Evolutionary conservation across 306 rosid genomes (phyloP).

Genomic region (Elaeagnus macrophylla): DNA sequence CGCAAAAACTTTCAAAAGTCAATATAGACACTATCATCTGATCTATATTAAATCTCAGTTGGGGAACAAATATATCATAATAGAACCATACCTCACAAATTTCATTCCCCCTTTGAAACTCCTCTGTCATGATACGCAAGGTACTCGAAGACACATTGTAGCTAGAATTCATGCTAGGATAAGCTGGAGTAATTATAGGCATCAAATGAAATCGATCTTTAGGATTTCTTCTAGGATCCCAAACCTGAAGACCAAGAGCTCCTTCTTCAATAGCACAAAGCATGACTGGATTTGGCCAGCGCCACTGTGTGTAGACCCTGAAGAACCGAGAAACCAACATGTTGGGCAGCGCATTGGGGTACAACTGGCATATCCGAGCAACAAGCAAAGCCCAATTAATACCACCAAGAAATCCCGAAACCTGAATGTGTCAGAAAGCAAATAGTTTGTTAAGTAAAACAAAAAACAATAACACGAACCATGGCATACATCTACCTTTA

Average conservation of each 20-base stretch:
- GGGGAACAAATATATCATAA: constrained; percentile 5
- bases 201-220: constrained; percentile 73
- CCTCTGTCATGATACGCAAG: constrained; percentile 73
- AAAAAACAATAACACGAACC: constrained; percentile 9
- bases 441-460: constrained; percentile 16
- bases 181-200: constrained; percentile 99
- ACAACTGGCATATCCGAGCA: constrained; percentile 97
- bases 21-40: background rate
- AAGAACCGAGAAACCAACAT: constrained; percentile 94
- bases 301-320: constrained; percentile 91
- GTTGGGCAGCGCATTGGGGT: constrained; percentile 89
- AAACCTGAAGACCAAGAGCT: constrained; percentile 78
- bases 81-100: constrained; percentile 68
- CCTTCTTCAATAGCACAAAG: constrained; percentile 87
- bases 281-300: constrained; percentile 99
- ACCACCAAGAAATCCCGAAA: constrained; percentile 97
- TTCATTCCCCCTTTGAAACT: constrained; percentile 88
- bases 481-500: constrained; percentile 1
- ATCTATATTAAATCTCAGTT: constrained; percentile 3
- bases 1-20: background rate
- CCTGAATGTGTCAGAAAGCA: constrained; percentile 46
- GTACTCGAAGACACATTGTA: constrained; percentile 92
- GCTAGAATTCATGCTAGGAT: constrained; percentile 97
- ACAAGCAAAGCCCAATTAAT: constrained; percentile 96
- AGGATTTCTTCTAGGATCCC: constrained; percentile 97